Base-by-base conservation (phyloP, 2,329 filamentous ascomycete species). In the Botryotinia convoluta region DNA sequence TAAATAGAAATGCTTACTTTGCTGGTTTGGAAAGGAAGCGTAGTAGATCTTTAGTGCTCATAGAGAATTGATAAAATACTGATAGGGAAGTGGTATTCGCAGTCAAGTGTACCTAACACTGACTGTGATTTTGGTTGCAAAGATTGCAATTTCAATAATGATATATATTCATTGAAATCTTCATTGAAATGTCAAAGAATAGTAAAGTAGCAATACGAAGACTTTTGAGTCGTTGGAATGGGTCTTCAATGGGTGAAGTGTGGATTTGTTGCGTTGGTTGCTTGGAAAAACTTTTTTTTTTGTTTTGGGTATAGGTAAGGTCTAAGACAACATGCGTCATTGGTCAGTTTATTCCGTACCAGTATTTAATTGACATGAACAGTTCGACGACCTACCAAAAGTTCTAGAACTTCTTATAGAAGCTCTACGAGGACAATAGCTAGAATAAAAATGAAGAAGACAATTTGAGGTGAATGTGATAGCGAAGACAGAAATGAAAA, bases 21-120 rank as follows among this genome's bases (percentile, higher is more conserved):
- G 93, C 93, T 82, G 94, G 94, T 88, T 96, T 96, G 83, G 93
- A 97, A 80, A 97, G 90, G 87, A 97, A 96, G 86, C 94, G 93
- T 82, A 97, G 90, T 82, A 97, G 90, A 85, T 97, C 93, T 86
- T 91, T 92, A 84, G 89, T 91, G 92, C 90, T 95, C 94, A 97
- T 97, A 91, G 90, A 93, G 89, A 84, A 85, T 65, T 75, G 62
- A 72, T 61, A 14, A 39, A 44, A 60, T 22, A 59, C 39, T 62
- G 32, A 51, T 73, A 39, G 42, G 32, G 65, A 32, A 42, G 35
- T 54, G 61, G 37, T 54, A 35, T 73, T 57, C 51, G 35, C 54
- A 54, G 65, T 42, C 32, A 32, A 61, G 45, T 60, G 51, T 29
- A 57, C 51, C 51, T 29, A 61, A 60, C 65, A 69, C 64, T 69